Evolutionary conservation across 2,329 filamentous ascomycete genomes (phyloP), one percentile per base, ranked within the genome.

Genomic region (Pyrenochaeta sp.): DNA sequence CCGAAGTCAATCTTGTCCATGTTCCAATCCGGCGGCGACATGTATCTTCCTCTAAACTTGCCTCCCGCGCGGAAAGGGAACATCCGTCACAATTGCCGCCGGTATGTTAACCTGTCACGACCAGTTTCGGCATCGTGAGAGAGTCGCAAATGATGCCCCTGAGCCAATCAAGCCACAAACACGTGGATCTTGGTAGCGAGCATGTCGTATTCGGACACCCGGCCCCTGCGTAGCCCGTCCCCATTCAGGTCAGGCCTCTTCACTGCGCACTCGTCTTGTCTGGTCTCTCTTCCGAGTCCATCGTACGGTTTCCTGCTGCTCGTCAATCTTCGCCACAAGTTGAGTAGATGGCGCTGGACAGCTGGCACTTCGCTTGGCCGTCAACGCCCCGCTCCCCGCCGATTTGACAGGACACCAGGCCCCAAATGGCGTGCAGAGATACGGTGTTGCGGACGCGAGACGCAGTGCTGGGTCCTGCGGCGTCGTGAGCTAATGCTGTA

Each of bases 151-250:
- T 17, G 29, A 20, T 30, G 24, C 43, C 43, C 43, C 50, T 47
- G 37, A 54, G 38, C 47, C 53, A 53, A 51, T 51, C 38, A 51
- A 45, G 41, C 46, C 44, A 53, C 48, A 44, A 46, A 39, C 27
- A 48, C 45, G 46, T 55, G 53, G 46, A 38, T 40, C 38, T 14
- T 19, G 24, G 40, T 48, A 49, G 43, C 41, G 44, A 48, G 27
- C 48, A n/a, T 7, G 23, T 7, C n/a, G 7, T 24, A 7, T 24
- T n/a, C 23, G 23, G 7, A 24, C n/a, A 24, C 23, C 23, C n/a
- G n/a, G n/a, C n/a, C n/a, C 23, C 7, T 24, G n/a, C 7, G 7
- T 24, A 24, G n/a, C 23, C 15, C 4, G 9, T 14, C 26, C 26
- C 26, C 15, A 14, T n/a, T 11, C 26, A 11, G 4, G 15, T 28